Evolutionary conservation across 2,329 filamentous ascomycete genomes (phyloP).

Genomic region (Ophiostoma populinum): DNA sequence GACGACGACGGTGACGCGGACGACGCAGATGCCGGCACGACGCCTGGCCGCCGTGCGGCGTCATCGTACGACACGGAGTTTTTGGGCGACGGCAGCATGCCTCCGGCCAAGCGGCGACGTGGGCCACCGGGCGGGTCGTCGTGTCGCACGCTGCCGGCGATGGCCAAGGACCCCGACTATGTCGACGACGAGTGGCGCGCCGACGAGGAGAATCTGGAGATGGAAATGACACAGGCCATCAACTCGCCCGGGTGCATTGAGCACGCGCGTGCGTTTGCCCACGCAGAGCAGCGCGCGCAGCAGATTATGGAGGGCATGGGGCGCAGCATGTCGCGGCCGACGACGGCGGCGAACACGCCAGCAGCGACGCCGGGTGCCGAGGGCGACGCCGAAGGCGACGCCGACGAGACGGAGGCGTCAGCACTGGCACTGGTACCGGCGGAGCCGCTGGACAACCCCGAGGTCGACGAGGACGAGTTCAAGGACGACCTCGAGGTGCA

Average conservation of each 20-base stretch:
- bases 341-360: background rate
- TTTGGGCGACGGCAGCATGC: conserved; percentile 1
- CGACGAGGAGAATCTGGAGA: conserved; percentile 48
- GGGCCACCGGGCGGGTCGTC: conserved; percentile 10
- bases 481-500: conserved; percentile 75
- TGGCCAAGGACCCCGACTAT: conserved; percentile 26
- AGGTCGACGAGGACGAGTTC: conserved; percentile 68
- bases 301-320: conserved; percentile 10
- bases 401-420: too few relatives aligned
- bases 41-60: too few relatives aligned
- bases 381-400: conserved; percentile 2
- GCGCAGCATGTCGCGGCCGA: background rate
- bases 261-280: conserved; percentile 40
- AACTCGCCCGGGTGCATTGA: conserved; percentile 38
- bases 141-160: conserved; percentile 10
- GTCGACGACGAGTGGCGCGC: conserved; percentile 45
- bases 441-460: conserved; percentile 36
- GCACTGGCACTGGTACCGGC: background rate
- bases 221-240: conserved; percentile 54
- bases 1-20: background rate
- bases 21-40: too few relatives aligned
- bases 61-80: too few relatives aligned
- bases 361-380: background rate
- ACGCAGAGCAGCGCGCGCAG: conserved; percentile 34
- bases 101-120: background rate